Evolutionary conservation across 2,329 filamentous ascomycete species (phyloP), one percentile per base, ranked within the genome.

Genomic region (Clarireedia hainanense): DNA sequence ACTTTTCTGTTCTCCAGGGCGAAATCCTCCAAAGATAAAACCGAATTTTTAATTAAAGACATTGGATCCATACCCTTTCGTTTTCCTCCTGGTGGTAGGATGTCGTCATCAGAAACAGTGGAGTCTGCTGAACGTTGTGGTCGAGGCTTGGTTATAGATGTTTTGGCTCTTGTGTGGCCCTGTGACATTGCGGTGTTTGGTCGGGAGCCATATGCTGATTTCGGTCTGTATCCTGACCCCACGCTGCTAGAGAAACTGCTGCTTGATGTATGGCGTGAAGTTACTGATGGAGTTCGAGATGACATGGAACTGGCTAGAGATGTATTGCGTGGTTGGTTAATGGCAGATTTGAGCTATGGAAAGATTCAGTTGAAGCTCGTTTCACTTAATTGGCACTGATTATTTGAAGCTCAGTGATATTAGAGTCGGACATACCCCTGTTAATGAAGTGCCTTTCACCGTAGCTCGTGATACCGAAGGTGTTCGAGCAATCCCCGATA

Each of bases 221-320:
- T 70, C 14, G 79, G 74, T 60, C 81, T 77, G 17, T 69, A 63
- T 45, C 74, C 76, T 12, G 77, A 75, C 1, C 83, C 81, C 27
- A 83, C 69, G 63, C 80, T 85, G 58, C 76, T 80, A 14, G 79
- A 75, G 60, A 84, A 83, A 58, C 73, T 75, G 60, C 72, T 76
- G 52, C 73, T 72, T 49, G 73, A 72, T 48, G 69, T 71, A 63
- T 71, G 70, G 65, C 73, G 71, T 58, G 76, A 73, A 36, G 72
- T 69, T 55, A 67, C 68, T 55, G 71, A 70, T 56, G 67, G 70
- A 56, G 72, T 69, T 61, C 75, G 74, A 36, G 72, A 72, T 46
- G 63, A 67, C 56, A 61, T 55, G 17, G 72, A 70, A 27, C 76
- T 73, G 6, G 74, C 71, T 5, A 71, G 67, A 10, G 71, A 70